phyloP scores from a whole-genome alignment of 495 filamentous ascomycete species.

The Neurospora sublineolata region DNA sequence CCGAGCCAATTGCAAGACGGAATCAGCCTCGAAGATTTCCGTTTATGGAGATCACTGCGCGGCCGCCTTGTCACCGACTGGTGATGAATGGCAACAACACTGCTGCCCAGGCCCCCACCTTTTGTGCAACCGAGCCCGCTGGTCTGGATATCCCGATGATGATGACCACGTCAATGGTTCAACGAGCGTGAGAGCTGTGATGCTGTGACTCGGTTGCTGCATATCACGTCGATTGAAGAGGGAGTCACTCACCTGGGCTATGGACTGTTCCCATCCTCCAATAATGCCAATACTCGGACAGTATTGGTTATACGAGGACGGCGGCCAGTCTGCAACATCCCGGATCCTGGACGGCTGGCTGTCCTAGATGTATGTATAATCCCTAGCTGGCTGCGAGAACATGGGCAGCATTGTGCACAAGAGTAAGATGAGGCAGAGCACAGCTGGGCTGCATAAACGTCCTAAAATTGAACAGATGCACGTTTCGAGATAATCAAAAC shows the following conservation, averaged over 20 bases:
- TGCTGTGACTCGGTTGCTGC: not conserved
- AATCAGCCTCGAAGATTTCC: constrained; percentile 11
- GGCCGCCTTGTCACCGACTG: not conserved
- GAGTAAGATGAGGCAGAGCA: not conserved
- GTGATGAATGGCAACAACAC: not conserved
- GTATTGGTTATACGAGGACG: not conserved
- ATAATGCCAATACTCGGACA: not conserved
- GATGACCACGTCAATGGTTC: not conserved
- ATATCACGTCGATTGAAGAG: not conserved
- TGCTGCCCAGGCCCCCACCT: not conserved
- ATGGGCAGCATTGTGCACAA: not conserved
- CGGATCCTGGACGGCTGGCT: not conserved
- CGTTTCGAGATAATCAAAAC: not conserved
- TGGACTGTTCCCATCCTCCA: not conserved
- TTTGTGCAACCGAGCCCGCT: not conserved
- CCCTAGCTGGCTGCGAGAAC: not conserved
- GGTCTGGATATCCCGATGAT: not conserved
- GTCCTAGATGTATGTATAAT: not conserved
- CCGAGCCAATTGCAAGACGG: constrained; percentile 14
- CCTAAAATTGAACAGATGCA: not conserved
- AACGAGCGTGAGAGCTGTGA: not conserved
- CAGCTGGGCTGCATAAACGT: not conserved
- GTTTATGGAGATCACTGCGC: constrained; percentile 7
- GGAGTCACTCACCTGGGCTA: not conserved
- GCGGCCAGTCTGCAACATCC: not conserved